Evolutionary conservation across 768 basidiomycete species (phyloP), one percentile per base, ranked within the genome.

Genomic region (Sarcomyxa edulis): DNA sequence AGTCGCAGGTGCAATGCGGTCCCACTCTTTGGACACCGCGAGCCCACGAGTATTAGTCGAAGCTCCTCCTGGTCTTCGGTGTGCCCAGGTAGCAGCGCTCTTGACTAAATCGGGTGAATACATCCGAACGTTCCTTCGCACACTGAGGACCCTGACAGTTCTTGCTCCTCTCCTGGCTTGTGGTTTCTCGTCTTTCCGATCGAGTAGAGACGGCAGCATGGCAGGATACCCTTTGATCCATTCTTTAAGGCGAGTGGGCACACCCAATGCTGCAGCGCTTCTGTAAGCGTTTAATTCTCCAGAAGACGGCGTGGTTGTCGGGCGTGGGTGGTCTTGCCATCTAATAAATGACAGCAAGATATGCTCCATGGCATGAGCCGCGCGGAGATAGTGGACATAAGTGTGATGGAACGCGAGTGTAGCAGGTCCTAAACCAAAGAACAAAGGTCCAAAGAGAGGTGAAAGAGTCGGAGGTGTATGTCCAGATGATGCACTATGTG

Each of bases 381-480:
- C 73, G 31, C 86, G 81, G 22, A 95, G 76, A 56, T 91, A 98
- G 51, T 69, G 70, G 6, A 65, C 51, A 48, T 73, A 73, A 2
- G 70, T 60, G 53, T 72, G 68, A 42, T 70, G 70, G 52, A 73
- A 73, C 5, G 68, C 60, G 36, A 71, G 61, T 1, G 68, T 65
- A 19, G 70, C 63, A 1, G 71, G 68, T 9, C 71, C 71, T 42
- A 94, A 74, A 37, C 93, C 92, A 48, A 97, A 97, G 32, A 98
- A 62, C 18, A 95, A 66, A 1, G 93, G 91, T 0, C 86, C 87
- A 55, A 97, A 95, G 5, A 95, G 74, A 11, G 89, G 79, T 1
- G 93, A 89, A 26, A 98, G 76, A 1, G 90, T 81, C 14, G 88
- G 85, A 0, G 93, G 93, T 0, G 92, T 94, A 48, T 95, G 86